These are phyloP conservation scores for Schizosaccharomyces cryophilus DNA, from an alignment of 805 yeast species.

Conservation along the genomic window DNA sequence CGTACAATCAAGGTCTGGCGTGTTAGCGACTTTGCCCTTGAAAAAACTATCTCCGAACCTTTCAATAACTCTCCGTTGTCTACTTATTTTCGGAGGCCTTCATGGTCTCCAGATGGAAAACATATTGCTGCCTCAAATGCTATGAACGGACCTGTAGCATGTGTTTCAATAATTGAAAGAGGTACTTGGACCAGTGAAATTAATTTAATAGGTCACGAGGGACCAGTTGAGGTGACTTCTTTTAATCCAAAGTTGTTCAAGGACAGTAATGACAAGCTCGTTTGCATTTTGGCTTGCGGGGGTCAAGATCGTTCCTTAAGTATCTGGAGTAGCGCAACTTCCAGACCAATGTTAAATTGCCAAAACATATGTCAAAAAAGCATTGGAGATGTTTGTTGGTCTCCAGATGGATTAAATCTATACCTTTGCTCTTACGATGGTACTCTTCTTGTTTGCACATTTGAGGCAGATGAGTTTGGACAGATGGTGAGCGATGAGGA, in stretches of 20 bases:
- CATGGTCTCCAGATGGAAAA: slow-evolving; percentile 62
- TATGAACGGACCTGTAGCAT: slow-evolving; percentile 39
- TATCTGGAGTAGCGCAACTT: slow-evolving; percentile 58
- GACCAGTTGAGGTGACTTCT: slow-evolving; percentile 39
- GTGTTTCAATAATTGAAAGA: slow-evolving; percentile 33
- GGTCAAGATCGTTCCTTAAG: slow-evolving; percentile 83
- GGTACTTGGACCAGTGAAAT: slow-evolving; percentile 45
- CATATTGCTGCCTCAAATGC: slow-evolving; percentile 46
- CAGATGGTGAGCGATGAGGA: slow-evolving; percentile 34
- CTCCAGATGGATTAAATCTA: slow-evolving; percentile 51
- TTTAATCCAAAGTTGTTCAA: slow-evolving; percentile 22
- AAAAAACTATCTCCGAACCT: slow-evolving; percentile 60
- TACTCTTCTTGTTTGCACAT: slow-evolving; percentile 38
- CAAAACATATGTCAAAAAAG: slow-evolving; percentile 51
- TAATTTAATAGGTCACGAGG: slow-evolving; percentile 43
- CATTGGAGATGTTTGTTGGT: slow-evolving; percentile 77
- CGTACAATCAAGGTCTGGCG: slow-evolving; percentile 67
- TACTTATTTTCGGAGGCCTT: slow-evolving; percentile 52
- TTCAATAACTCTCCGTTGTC: slow-evolving; percentile 75
- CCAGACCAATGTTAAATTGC: slow-evolving; percentile 60
- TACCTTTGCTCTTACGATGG: slow-evolving; percentile 71
- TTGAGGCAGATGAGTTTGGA: slow-evolving; percentile 26
- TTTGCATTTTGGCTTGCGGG: slow-evolving; percentile 75
- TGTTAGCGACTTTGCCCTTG: slow-evolving; percentile 59
- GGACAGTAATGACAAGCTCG: slow-evolving; percentile 11